Evolutionary conservation across 257 asterid genomes (phyloP).

Genomic region (Nicotiana obtusifolia): DNA sequence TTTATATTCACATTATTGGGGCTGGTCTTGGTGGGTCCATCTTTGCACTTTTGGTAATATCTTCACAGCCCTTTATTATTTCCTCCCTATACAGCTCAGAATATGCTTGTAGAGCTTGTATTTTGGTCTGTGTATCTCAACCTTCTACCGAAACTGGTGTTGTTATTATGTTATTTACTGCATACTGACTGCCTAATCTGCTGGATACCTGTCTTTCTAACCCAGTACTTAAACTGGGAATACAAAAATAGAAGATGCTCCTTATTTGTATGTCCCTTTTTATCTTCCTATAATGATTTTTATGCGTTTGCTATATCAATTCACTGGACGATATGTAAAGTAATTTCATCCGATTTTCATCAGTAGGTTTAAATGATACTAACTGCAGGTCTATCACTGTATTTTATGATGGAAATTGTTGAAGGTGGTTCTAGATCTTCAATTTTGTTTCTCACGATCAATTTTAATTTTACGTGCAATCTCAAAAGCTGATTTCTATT

Average conservation of each 20-base stretch:
- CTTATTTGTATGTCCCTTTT: neutral
- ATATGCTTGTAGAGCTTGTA: neutral
- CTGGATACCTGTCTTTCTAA: neutral
- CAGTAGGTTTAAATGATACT: neutral
- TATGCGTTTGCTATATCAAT: neutral
- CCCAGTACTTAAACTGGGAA: neutral
- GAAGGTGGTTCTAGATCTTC: neutral
- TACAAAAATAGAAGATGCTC: neutral
- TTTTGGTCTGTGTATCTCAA: neutral
- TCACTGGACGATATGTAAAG: neutral
- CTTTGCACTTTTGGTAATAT: conserved; percentile 84
- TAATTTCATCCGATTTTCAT: neutral
- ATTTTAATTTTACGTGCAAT: neutral
- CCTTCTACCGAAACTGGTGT: neutral
- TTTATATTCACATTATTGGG: conserved; percentile 72
- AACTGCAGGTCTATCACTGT: neutral
- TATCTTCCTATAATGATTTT: neutral
- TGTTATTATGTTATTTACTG: neutral
- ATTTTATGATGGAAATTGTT: neutral
- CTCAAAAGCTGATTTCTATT: neutral
- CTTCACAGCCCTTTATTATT: neutral
- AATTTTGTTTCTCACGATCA: neutral
- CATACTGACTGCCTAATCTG: neutral
- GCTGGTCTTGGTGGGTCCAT: conserved; percentile 88
- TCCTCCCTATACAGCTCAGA: neutral